phyloP scores from a whole-genome alignment of 2,329 filamentous ascomycete species.

The Colletotrichum musae region DNA sequence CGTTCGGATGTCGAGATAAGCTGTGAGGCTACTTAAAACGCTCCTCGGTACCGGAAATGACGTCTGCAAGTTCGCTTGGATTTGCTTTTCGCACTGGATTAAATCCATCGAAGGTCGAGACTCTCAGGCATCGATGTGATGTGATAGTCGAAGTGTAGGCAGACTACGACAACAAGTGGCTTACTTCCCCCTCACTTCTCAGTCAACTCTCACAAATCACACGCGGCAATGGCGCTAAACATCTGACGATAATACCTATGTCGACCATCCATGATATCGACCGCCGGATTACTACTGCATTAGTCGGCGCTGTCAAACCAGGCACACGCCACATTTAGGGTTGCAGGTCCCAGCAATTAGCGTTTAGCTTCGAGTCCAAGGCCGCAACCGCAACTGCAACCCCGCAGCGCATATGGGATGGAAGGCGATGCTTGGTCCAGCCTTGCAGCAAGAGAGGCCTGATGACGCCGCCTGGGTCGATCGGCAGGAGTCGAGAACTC shows the following conservation, averaged over 20 bases:
- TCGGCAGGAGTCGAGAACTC: neutral
- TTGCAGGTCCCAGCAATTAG: neutral
- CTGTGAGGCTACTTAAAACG: neutral
- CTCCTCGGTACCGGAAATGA: neutral
- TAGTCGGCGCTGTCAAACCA: neutral
- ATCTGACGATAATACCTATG: neutral
- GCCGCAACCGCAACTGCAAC: slow-evolving; percentile 3
- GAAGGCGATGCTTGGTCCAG: slow-evolving; percentile 1
- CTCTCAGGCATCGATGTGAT: too few species aligned
- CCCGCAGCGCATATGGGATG: slow-evolving; percentile 1
- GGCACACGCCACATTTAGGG: neutral
- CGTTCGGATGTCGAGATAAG: neutral
- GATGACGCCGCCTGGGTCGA: neutral
- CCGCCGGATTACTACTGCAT: neutral
- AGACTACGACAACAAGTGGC: too few species aligned
- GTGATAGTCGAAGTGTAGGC: too few species aligned
- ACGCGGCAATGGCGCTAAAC: too few species aligned
- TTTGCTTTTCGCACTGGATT: too few species aligned
- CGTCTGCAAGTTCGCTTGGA: too few species aligned
- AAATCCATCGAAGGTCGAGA: neutral
- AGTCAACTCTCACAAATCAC: too few species aligned
- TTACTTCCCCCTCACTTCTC: too few species aligned
- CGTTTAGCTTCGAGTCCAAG: slow-evolving; percentile 6
- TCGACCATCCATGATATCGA: neutral
- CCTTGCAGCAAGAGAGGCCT: neutral